phyloP scores from a whole-genome alignment of 2,329 filamentous ascomycete species.

The Fonsecaea erecta region DNA sequence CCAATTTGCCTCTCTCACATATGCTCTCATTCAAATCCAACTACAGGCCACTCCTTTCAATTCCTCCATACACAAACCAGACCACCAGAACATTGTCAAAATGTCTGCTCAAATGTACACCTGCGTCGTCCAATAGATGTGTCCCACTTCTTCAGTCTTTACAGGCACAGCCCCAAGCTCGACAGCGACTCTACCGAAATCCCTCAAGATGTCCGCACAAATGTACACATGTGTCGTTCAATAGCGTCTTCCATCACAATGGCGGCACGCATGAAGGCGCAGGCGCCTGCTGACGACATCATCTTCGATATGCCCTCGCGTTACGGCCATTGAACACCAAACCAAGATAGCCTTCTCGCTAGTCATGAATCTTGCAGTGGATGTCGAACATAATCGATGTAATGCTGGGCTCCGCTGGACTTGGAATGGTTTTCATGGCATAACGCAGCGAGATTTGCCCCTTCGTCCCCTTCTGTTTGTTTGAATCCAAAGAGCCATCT shows the following conservation, averaged over 20 bases:
- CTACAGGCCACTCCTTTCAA: slow-evolving; percentile 20
- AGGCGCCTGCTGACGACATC: slow-evolving; percentile 23
- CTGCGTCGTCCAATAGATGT: slow-evolving; percentile 11
- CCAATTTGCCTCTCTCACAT: not conserved
- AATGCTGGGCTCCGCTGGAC: not conserved
- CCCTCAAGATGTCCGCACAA: not conserved
- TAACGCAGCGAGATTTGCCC: not conserved
- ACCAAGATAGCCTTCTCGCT: not conserved
- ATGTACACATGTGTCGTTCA: slow-evolving; percentile 11
- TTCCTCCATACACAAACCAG: not conserved
- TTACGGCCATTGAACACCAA: slow-evolving; percentile 4
- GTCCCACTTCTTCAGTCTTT: not conserved
- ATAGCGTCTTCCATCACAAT: not conserved
- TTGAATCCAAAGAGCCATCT: not conserved
- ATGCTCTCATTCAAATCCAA: slow-evolving; percentile 14
- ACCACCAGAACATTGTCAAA: not conserved
- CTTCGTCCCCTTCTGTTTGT: not conserved
- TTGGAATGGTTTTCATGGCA: not conserved
- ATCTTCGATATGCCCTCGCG: slow-evolving; percentile 24
- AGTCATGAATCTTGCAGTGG: not conserved
- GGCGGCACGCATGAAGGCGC: slow-evolving; percentile 4
- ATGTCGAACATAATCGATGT: not conserved
- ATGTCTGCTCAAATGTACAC: slow-evolving; percentile 8
- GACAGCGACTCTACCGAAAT: not conserved
- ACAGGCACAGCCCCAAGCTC: not conserved